Conservation (phyloP, 306 rosid genomes). For the Pterocarpus santalinus region DNA sequence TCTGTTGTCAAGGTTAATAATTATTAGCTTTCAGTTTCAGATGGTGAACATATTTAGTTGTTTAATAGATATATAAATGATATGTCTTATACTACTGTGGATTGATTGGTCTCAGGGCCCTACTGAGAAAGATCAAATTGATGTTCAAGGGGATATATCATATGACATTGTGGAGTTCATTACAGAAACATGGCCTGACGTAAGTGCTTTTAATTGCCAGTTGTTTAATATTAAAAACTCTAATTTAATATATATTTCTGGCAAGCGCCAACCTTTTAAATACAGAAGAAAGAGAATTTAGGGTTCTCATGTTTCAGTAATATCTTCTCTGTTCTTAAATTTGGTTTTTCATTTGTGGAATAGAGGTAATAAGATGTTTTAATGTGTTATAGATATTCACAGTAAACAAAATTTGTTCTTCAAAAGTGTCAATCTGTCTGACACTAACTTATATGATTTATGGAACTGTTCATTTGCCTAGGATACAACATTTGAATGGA, state of each 20-base stretch:
- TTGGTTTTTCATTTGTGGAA: constrained; percentile 15
- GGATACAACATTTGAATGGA: constrained; percentile 8
- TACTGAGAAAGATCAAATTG: constrained; percentile 98
- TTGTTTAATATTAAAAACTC: constrained; percentile 24
- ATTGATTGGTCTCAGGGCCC: constrained; percentile 81
- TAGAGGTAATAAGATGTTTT: constrained; percentile 21
- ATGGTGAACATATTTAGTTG: constrained; percentile 19
- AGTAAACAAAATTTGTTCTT: not conserved
- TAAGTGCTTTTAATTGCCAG: constrained; percentile 53
- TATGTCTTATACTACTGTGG: constrained; percentile 40
- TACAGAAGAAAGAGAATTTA: not conserved
- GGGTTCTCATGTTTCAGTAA: constrained; percentile 7
- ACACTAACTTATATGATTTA: constrained; percentile 7
- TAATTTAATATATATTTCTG: constrained; percentile 7
- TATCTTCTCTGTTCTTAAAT: constrained; percentile 14
- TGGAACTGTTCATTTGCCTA: constrained; percentile 28
- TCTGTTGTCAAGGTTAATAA: constrained; percentile 93
- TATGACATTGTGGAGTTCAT: constrained; percentile 94
- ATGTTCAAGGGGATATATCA: constrained; percentile 98
- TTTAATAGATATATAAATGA: constrained; percentile 31
- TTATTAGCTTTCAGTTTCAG: constrained; percentile 25
- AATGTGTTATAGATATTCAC: constrained; percentile 6
- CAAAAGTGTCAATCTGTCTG: constrained; percentile 10
- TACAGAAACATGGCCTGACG: constrained; percentile 95
- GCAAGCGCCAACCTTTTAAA: not conserved